These are phyloP conservation scores for Simplicillium aogashimaense DNA, from an alignment of 2,329 filamentous ascomycete genomes.

Conservation along the genomic window DNA sequence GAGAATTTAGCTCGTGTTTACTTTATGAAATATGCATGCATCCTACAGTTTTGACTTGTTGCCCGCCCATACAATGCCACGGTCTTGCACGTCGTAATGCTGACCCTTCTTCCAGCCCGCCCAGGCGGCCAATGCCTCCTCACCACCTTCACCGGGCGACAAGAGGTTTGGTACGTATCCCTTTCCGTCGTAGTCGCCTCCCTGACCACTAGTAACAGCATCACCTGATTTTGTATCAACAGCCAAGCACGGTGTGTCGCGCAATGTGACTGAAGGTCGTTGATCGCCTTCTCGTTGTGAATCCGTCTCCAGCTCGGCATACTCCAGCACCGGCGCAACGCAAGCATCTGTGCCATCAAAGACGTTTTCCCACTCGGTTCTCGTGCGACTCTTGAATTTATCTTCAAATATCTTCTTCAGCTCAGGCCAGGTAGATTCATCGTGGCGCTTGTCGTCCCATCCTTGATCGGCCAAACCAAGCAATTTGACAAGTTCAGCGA, in stretches of 20 bases:
- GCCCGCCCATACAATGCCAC: slow-evolving; percentile 42
- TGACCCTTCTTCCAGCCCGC: slow-evolving; percentile 64
- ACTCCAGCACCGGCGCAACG: slow-evolving; percentile 76
- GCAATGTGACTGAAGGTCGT: slow-evolving; percentile 59
- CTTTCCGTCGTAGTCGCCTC: slow-evolving; percentile 51
- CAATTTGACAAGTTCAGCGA: slow-evolving; percentile 54
- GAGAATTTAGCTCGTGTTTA: neutral
- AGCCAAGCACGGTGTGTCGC: slow-evolving; percentile 57
- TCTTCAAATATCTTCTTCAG: slow-evolving; percentile 51
- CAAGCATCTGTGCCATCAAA: slow-evolving; percentile 92
- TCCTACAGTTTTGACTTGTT: slow-evolving; percentile 21
- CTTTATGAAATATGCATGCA: slow-evolving; percentile 4
- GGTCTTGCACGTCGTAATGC: slow-evolving; percentile 58
- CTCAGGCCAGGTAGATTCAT: slow-evolving; percentile 57
- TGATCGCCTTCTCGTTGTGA: slow-evolving; percentile 53
- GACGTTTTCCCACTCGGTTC: slow-evolving; percentile 71
- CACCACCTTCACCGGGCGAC: slow-evolving; percentile 60
- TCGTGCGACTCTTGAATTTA: slow-evolving; percentile 59
- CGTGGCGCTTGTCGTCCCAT: slow-evolving; percentile 44
- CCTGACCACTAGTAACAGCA: slow-evolving; percentile 45
- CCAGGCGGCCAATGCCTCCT: slow-evolving; percentile 61
- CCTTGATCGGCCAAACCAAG: slow-evolving; percentile 46
- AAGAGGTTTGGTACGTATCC: slow-evolving; percentile 57
- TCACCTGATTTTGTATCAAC: slow-evolving; percentile 31
- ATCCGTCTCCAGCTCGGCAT: slow-evolving; percentile 54